Percentiles rank a stretch among this genome's conserved stretches.
Evolutionary conservation across 2,329 filamentous ascomycete species (phyloP).

Genomic region (Hypoxylon sp.): DNA sequence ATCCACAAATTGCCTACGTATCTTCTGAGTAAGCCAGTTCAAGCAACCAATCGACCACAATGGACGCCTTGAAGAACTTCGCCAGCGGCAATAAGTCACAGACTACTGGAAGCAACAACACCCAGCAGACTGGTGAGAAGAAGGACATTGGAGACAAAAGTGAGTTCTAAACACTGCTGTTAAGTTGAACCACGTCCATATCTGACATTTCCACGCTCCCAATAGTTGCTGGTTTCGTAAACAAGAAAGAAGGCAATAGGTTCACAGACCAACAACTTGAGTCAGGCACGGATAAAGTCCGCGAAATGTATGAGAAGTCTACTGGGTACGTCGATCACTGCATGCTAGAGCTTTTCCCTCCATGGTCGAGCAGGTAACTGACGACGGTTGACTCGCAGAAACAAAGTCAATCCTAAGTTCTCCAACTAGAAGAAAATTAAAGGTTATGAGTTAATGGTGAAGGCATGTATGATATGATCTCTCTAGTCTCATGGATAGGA

Average conservation of each 20-base stretch:
- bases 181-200: neutral
- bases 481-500: neutral
- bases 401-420: constrained; percentile 56
- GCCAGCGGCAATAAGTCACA: constrained; percentile 40
- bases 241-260: constrained; percentile 46
- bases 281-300: constrained; percentile 52
- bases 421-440: constrained; percentile 51
- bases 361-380: constrained; percentile 1
- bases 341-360: neutral
- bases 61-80: constrained; percentile 55
- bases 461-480: neutral
- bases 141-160: constrained; percentile 56
- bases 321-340: constrained; percentile 54
- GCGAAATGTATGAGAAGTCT: constrained; percentile 57
- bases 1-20: neutral
- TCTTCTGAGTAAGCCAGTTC: neutral
- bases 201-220: neutral
- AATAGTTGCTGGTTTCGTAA: constrained; percentile 45
- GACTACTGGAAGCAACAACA: constrained; percentile 17
- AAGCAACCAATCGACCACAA: constrained; percentile 28
- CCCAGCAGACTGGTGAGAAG: constrained; percentile 46
- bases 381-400: constrained; percentile 48
- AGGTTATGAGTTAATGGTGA: neutral
- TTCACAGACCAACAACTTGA: constrained; percentile 48
- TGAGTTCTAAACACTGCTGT: constrained; percentile 22